Base-by-base conservation (phyloP, 345 rosid species). In the Populus deltoides region DNA sequence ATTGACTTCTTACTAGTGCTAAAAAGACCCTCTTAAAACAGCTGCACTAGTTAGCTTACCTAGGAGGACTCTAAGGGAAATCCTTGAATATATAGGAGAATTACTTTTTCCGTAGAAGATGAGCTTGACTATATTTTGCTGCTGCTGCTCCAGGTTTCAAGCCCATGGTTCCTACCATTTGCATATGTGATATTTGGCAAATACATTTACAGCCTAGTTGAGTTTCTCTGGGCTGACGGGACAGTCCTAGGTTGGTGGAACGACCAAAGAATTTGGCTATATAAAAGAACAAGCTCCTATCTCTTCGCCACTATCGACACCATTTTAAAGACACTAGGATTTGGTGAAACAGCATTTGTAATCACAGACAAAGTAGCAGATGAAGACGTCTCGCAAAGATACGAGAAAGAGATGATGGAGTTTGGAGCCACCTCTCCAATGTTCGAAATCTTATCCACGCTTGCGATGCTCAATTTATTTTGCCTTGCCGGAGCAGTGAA, bases 171-270 rank as follows among this genome's bases (percentile, higher is more conserved):
- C 20, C 15, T 92, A 24, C 93, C 92, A 24, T 92, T 87, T 79
- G 90, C 83, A 25, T 92, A 83, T 74, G 91, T 85, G 33, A 77
- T 85, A 20, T 41, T 79, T 2, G 81, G 80, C 49, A 80, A 27
- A 61, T 83, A 78, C 61, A 76, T 71, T 8, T 82, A 81, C 20
- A 88, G 87, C 82, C 78, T 90, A 20, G 88, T 31, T 0, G 98
- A 93, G 78, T 88, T 88, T 72, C 73, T 90, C 39, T 67, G 76
- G 86, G 78, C 80, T 20, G 91, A 86, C 29, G 95, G 97, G 66
- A 91, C 97, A 9, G 24, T 87, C 35, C 85, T 43, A 13, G 93
- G 93, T 27, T 91, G 95, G 97, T 90, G 93, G 93, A 90, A 92
- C 45, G 92, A 90, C 1, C 94, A 89, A 81, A 78, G 95, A 73